Evolutionary conservation across 208 protist genomes (phyloP).

Genomic region (Acanthamoeba lugdunensis): DNA sequence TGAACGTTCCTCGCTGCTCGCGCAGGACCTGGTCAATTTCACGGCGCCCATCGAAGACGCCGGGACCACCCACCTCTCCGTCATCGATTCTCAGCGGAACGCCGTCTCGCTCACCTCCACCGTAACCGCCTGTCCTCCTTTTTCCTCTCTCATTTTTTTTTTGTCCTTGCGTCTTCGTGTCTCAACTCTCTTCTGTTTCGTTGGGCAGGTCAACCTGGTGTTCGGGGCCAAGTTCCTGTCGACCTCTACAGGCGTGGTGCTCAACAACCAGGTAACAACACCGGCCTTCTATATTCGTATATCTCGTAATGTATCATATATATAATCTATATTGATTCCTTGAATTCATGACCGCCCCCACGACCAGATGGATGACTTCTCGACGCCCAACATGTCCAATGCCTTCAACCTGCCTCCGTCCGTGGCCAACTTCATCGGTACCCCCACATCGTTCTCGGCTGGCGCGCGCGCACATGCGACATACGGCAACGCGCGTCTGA

Average conservation of each 20-base stretch:
- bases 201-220: constrained; percentile 78
- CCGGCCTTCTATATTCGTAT: too few species aligned
- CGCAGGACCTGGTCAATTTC: constrained; percentile 25
- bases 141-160: too few species aligned
- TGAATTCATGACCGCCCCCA: background rate
- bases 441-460: too few species aligned
- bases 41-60: constrained; percentile 53
- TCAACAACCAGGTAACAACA: constrained; percentile 81
- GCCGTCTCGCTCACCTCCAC: constrained; percentile 84
- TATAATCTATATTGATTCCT: too few species aligned
- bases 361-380: constrained; percentile 85
- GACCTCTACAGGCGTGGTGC: constrained; percentile 77
- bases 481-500: background rate
- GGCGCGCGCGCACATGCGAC: background rate
- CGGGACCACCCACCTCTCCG: constrained; percentile 82
- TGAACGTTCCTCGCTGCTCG: too few species aligned
- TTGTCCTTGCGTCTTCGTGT: background rate
- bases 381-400: constrained; percentile 77
- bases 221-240: constrained; percentile 82
- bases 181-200: background rate
- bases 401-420: constrained; percentile 81
- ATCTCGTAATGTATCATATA: too few species aligned
- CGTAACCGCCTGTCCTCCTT: background rate
- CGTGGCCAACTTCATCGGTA: constrained; percentile 80
- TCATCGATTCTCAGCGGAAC: constrained; percentile 81